phyloP scores from a whole-genome alignment of 345 rosid genomes.

The Eucalyptus marginata region DNA sequence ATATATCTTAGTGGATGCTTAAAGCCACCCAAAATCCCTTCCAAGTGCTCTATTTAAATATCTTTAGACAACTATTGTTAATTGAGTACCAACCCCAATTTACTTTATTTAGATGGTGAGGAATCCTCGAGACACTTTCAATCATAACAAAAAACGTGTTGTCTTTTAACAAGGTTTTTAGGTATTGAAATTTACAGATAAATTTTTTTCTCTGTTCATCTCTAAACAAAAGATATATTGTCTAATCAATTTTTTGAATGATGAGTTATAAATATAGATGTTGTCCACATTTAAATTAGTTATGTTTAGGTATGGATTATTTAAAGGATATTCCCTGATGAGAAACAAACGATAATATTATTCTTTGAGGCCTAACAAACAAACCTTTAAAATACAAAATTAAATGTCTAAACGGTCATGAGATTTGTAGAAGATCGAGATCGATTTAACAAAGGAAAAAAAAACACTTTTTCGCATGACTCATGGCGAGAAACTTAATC shows the following conservation, averaged over 20 bases:
- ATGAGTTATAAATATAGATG: not conserved
- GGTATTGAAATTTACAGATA: not conserved
- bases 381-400: not conserved
- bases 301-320: too few relatives aligned
- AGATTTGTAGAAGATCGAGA: not conserved
- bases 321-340: too few relatives aligned
- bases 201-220: fast-evolving
- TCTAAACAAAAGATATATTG: fast-evolving
- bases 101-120: not conserved
- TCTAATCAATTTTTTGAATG: not conserved
- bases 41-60: not conserved
- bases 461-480: not conserved
- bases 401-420: not conserved
- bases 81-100: not conserved
- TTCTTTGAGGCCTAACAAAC: not conserved
- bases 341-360: not conserved
- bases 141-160: not conserved
- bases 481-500: not conserved
- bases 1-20: not conserved
- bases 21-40: not conserved
- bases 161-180: not conserved
- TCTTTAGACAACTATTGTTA: not conserved
- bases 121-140: not conserved
- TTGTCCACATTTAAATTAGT: fast-evolving
- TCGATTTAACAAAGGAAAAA: not conserved